phyloP scores from a whole-genome alignment of 1,284 basidiomycete genomes.

The Malassezia caprae region DNA sequence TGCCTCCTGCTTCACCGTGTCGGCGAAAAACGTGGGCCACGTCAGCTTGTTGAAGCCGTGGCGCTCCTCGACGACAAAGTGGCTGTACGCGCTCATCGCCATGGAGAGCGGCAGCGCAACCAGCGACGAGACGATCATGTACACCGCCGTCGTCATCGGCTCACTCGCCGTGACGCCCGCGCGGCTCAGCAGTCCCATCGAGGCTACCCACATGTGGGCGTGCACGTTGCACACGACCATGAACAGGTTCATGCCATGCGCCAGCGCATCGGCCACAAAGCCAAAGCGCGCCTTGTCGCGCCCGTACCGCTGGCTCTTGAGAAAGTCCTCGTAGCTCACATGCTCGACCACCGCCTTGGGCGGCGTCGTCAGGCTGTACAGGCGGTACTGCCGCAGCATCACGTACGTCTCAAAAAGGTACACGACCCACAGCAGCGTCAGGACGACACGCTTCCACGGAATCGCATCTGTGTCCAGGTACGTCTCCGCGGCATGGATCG shows the following conservation, averaged over 20 bases:
- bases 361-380: slow-evolving; percentile 68
- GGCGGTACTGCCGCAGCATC: slow-evolving; percentile 72
- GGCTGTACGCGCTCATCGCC: slow-evolving; percentile 64
- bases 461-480: slow-evolving; percentile 50
- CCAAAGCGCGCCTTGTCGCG: slow-evolving; percentile 81
- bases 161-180: slow-evolving; percentile 40
- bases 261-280: slow-evolving; percentile 63
- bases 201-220: slow-evolving; percentile 64
- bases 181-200: slow-evolving; percentile 52
- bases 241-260: slow-evolving; percentile 61
- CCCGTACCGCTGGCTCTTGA: slow-evolving; percentile 82
- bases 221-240: slow-evolving; percentile 69
- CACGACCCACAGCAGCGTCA: slow-evolving; percentile 66
- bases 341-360: slow-evolving; percentile 65
- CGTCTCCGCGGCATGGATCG: not conserved
- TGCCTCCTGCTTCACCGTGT: slow-evolving; percentile 68
- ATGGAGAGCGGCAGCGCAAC: slow-evolving; percentile 55
- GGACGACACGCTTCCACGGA: slow-evolving; percentile 64
- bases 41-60: slow-evolving; percentile 97
- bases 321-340: slow-evolving; percentile 64
- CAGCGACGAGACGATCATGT: slow-evolving; percentile 50
- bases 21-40: slow-evolving; percentile 56
- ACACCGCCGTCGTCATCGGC: slow-evolving; percentile 75
- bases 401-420: slow-evolving; percentile 73
- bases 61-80: slow-evolving; percentile 85